Evolutionary conservation across 2,329 filamentous ascomycete species (phyloP).

Genomic region (Chrysoporthe cubensis): DNA sequence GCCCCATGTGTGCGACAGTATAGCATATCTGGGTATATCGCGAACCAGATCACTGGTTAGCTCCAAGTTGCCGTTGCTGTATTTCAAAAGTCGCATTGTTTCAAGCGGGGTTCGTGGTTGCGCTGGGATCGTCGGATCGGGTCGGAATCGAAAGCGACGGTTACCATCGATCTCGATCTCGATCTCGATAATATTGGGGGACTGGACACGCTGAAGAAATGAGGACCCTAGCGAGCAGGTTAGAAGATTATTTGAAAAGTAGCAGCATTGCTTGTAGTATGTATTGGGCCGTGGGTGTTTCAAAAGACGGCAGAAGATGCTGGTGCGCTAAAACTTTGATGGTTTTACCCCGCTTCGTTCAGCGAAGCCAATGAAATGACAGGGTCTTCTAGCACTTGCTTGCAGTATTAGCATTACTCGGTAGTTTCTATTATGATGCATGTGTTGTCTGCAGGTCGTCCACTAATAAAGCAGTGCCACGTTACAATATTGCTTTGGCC

Average conservation of each 20-base stretch:
- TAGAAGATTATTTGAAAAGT: not conserved
- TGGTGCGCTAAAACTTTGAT: not conserved
- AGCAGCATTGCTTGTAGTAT: not conserved
- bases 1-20: slow-evolving; percentile 37
- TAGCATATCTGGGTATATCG: slow-evolving; percentile 25
- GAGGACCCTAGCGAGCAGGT: not conserved
- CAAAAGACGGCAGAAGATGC: not conserved
- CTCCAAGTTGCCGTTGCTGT: slow-evolving; percentile 3
- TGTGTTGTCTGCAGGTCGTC: not conserved
- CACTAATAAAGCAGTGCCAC: too few species aligned
- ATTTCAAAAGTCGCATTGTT: slow-evolving; percentile 23
- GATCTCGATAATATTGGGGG: too few species aligned
- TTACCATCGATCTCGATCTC: not conserved
- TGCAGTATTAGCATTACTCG: not conserved
- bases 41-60: slow-evolving; percentile 15
- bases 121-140: not conserved
- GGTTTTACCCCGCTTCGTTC: not conserved
- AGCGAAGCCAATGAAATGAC: not conserved
- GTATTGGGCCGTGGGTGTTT: not conserved
- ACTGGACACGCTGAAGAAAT: too few species aligned
- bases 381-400: not conserved
- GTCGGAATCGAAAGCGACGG: not conserved
- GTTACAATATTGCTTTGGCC: too few species aligned
- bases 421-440: not conserved
- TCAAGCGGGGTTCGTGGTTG: not conserved